Percentiles rank a stretch among this genome's conserved stretches.
Conservation (phyloP, 495 filamentous ascomycete genomes). For the Xylaria nigripes region DNA sequence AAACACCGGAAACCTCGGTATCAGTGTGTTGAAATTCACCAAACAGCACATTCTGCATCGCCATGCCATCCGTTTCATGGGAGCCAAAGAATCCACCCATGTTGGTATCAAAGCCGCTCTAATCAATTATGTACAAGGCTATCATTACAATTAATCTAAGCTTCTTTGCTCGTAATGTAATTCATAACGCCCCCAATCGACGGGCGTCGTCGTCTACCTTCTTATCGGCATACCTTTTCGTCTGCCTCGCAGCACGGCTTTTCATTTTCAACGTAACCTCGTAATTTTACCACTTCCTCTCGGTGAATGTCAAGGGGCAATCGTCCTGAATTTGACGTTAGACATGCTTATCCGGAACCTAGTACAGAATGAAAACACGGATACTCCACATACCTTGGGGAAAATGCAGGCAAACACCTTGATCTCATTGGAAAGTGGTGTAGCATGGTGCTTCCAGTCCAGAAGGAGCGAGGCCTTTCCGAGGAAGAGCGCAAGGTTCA, state of each 20-base stretch:
- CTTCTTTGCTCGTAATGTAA: conserved; percentile 12
- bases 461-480: conserved; percentile 87
- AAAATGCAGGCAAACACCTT: conserved; percentile 98
- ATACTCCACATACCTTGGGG: conserved; percentile 65
- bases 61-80: not conserved
- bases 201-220: not conserved
- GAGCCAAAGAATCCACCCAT: not conserved
- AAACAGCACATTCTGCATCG: not conserved
- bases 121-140: conserved; percentile 22
- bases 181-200: not conserved
- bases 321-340: conserved; percentile 45
- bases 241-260: not conserved
- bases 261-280: not conserved
- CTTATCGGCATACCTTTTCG: not conserved
- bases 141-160: conserved; percentile 25
- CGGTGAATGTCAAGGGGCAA: conserved; percentile 57
- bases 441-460: conserved; percentile 85
- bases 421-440: conserved; percentile 78
- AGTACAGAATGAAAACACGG: not conserved
- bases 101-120: conserved; percentile 6
- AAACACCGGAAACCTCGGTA: too few relatives aligned
- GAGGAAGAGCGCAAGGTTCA: conserved; percentile 84
- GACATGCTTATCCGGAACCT: conserved; percentile 2
- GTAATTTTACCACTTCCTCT: conserved; percentile 32
- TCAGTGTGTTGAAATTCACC: not conserved